Percentiles rank a stretch among this genome's conserved stretches.
Evolutionary conservation across 164 flowering plant genomes (phyloP).

Genomic region (Sedum album): DNA sequence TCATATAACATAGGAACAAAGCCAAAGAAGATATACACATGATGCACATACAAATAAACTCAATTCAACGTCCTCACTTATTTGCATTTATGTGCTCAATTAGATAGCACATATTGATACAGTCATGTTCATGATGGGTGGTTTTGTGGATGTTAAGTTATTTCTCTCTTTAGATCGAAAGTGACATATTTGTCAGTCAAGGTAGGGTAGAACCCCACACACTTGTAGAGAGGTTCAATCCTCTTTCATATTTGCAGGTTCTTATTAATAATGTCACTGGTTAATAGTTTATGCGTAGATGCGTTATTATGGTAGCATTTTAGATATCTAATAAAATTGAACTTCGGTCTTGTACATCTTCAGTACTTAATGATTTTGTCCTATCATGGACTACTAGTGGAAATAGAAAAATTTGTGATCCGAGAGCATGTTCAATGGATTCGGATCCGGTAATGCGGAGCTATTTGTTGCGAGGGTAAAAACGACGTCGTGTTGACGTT

Average conservation of each 20-base stretch:
- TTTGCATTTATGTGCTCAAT: constrained; percentile 1
- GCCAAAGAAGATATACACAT: constrained; percentile 5
- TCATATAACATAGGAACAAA: constrained; percentile 11
- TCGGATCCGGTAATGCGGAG: too few species aligned
- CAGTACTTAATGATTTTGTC: too few species aligned
- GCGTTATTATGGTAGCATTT: too few species aligned
- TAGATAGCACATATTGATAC: background rate
- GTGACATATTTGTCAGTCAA: constrained; percentile 23
- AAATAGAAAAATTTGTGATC: too few species aligned
- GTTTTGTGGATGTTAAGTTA: constrained; percentile 6
- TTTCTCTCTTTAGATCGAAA: constrained; percentile 26
- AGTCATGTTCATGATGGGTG: background rate
- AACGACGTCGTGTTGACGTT: too few species aligned
- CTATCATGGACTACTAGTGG: too few species aligned
- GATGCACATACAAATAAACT: constrained; percentile 9
- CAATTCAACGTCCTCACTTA: constrained; percentile 16
- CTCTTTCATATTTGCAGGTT: background rate
- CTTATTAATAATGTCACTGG: background rate
- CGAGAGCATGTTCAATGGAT: too few species aligned
- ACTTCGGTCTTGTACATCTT: too few species aligned
- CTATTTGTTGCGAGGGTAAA: too few species aligned
- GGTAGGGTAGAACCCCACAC: constrained; percentile 13
- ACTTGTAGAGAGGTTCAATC: constrained; percentile 7
- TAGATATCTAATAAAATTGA: too few species aligned
- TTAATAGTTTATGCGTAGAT: too few species aligned